Conservation (phyloP, 345 rosid species). For the Pugionium dolabratum region DNA sequence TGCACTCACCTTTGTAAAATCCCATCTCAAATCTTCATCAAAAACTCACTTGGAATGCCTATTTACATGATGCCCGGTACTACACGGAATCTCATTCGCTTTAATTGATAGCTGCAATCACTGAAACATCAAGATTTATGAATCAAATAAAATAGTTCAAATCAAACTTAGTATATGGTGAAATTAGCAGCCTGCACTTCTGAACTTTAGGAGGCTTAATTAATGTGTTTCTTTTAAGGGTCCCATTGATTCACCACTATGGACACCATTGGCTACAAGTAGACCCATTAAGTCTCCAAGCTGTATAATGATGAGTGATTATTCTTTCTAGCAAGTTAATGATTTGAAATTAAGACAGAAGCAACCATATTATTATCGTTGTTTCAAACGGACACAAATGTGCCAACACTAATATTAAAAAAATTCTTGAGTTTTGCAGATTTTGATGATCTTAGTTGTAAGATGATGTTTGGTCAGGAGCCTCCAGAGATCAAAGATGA, state of each 20-base stretch:
- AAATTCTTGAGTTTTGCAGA: constrained; percentile 49
- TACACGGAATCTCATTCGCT: constrained; percentile 26
- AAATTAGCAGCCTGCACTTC: constrained; percentile 59
- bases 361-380: constrained; percentile 21
- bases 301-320: constrained; percentile 34
- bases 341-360: constrained; percentile 23
- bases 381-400: background rate
- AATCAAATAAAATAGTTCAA: constrained; percentile 14
- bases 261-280: constrained; percentile 56
- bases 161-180: constrained; percentile 21
- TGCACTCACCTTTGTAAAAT: constrained; percentile 86
- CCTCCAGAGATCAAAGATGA: constrained; percentile 70
- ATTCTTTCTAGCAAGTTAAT: constrained; percentile 23
- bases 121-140: background rate
- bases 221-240: constrained; percentile 54
- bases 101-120: constrained; percentile 7
- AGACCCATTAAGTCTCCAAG: constrained; percentile 44
- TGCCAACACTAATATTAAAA: too few relatives aligned
- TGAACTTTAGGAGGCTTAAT: constrained; percentile 53
- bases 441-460: constrained; percentile 93
- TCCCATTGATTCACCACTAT: constrained; percentile 58
- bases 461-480: constrained; percentile 90
- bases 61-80: constrained; percentile 90
- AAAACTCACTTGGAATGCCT: constrained; percentile 77
- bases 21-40: constrained; percentile 79